Evolutionary conservation across 2,329 filamentous ascomycete genomes (phyloP), one percentile per base, ranked within the genome.

Genomic region (Setomelanomma holmii): DNA sequence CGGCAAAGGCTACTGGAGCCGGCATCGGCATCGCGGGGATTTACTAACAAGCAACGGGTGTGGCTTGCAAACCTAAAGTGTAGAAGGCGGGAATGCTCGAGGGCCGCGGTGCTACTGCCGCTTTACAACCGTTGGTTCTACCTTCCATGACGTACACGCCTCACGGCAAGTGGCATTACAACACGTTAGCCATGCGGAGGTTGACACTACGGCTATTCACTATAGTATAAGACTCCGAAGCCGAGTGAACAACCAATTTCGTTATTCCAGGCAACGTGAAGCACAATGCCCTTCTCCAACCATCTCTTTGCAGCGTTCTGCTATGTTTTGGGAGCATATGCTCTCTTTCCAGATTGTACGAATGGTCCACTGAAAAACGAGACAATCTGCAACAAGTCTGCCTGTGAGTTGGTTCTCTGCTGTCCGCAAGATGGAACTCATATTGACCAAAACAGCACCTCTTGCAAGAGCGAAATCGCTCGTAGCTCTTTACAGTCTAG

Each of bases 351-450:
- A 1, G 81, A 84, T 56, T 84, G 82, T 58, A 61, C 64, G 7
- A 79, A 78, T 66, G 81, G 81, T 0, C 82, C 81, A 0, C 65
- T 84, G 36, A 78, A 72, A 41, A 76, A 78, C 27, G 81, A 80
- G 35, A 71, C 75, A 3, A 79, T 86, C 11, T 86, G 84, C 60
- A 74, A 86, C 51, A 68, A 71, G 3, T 75, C 76, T 12, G 76
- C 73, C 7, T 57, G 67, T 69, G 53, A 35, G 62, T 38, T 3
- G 6, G 23, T 35, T 12, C 5, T 12, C 6, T 27, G 24, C 24
- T 27, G 6, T 6, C 12, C 24, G 6, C 24, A 12, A 27, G 6
- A 6, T 12, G 24, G 24, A 6, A 6, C 12, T 27, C 24, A 12
- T 27, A n/a, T 12, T 12, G 12, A 27, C 6, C 12, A 27, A 6